Conservation (phyloP, 2,329 filamentous ascomycete genomes). For the Pseudogymnoascus sp. region DNA sequence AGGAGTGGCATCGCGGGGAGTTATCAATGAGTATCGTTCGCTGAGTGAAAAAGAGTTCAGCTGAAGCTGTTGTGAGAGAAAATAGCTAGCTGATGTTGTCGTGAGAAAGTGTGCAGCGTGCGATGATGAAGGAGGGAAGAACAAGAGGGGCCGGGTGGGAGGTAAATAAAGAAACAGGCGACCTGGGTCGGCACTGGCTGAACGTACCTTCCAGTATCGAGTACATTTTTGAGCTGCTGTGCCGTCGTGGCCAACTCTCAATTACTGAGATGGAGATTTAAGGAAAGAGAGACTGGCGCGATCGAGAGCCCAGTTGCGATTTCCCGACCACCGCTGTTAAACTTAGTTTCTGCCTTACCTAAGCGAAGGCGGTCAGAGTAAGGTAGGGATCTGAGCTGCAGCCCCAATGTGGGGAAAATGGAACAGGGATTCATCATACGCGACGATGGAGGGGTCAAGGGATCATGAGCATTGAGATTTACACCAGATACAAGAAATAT, state of each 20-base stretch:
- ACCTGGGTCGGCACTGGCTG: background rate
- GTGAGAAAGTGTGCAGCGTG: background rate
- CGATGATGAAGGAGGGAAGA: background rate
- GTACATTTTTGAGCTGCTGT: conserved; percentile 1
- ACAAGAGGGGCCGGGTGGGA: background rate
- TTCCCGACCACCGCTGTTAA: background rate
- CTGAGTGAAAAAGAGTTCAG: background rate
- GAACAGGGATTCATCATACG: background rate
- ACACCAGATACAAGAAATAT: background rate
- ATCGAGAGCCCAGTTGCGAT: conserved; percentile 2
- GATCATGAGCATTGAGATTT: background rate
- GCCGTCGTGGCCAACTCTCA: conserved; percentile 2
- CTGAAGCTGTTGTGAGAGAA: background rate
- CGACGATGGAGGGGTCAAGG: background rate
- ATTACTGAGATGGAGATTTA: background rate
- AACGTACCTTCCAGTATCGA: conserved; percentile 7
- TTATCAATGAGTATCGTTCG: background rate
- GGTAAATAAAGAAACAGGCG: background rate
- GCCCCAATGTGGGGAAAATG: background rate
- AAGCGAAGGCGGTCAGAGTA: conserved; percentile 4
- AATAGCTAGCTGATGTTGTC: background rate
- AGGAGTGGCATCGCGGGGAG: background rate
- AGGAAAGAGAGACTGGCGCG: conserved; percentile 1
- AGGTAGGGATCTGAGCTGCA: conserved; percentile 3
- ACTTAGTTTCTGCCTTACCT: conserved; percentile 7